Evolutionary conservation across 331 rosid genomes (phyloP).

Genomic region (Acacia pycnantha): DNA sequence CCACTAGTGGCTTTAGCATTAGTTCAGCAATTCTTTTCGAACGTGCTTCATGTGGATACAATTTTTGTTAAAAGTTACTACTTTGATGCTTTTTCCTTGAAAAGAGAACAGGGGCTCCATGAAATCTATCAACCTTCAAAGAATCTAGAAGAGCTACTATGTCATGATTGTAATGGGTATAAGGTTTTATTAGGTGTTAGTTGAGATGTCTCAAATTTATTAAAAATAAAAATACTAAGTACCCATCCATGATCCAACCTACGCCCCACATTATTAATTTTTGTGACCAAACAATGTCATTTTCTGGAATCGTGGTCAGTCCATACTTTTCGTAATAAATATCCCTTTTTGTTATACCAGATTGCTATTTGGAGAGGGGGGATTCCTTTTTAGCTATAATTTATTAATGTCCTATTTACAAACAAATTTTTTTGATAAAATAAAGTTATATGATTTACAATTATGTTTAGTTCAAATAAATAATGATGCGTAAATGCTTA

Average conservation of each 20-base stretch:
- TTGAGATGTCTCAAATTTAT: too few relatives aligned
- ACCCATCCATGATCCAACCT: background rate
- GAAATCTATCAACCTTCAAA: too few relatives aligned
- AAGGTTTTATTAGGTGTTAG: too few relatives aligned
- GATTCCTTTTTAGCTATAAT: too few relatives aligned
- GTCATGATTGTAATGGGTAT: too few relatives aligned
- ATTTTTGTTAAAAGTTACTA: too few relatives aligned
- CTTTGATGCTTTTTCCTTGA: too few relatives aligned
- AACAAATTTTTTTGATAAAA: background rate
- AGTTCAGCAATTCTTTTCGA: too few relatives aligned
- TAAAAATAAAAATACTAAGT: rapidly evolving
- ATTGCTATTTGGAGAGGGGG: background rate
- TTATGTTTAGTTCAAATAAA: background rate
- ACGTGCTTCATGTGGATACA: too few relatives aligned
- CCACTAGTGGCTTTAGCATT: too few relatives aligned
- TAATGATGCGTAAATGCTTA: background rate
- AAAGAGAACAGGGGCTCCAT: too few relatives aligned
- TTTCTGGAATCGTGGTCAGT: background rate
- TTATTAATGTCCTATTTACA: background rate
- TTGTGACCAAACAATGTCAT: slow-evolving; percentile 20
- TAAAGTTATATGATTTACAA: background rate
- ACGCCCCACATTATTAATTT: background rate
- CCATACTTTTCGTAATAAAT: background rate
- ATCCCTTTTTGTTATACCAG: background rate
- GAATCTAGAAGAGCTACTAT: too few relatives aligned